Percentiles rank a stretch among this genome's conserved stretches.
Conservation (phyloP, 2,329 filamentous ascomycete species). For the Aspergillus tamarii region DNA sequence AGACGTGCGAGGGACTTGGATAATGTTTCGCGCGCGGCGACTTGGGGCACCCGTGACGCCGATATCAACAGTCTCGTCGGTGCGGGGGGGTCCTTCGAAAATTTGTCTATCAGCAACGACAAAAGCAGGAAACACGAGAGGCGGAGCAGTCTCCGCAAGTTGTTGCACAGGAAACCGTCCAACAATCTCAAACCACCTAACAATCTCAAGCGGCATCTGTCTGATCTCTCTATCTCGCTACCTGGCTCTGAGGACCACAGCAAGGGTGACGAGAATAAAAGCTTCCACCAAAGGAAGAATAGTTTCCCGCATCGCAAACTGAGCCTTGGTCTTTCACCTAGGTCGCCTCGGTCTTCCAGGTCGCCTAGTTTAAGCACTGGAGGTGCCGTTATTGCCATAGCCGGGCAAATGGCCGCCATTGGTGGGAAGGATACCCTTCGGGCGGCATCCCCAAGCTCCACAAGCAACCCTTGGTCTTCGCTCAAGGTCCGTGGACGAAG, state of each 20-base stretch:
- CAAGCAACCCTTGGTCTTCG: constrained; percentile 48
- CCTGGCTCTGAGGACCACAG: constrained; percentile 30
- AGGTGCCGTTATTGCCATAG: constrained; percentile 48
- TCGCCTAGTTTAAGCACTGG: constrained; percentile 46
- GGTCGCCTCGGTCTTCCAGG: constrained; percentile 29
- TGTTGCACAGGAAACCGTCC: constrained; percentile 47
- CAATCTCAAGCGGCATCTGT: constrained; percentile 49
- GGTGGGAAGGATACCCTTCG: constrained; percentile 62
- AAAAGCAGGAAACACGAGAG: constrained; percentile 47
- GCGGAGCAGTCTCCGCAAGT: constrained; percentile 51
- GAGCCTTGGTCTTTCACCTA: constrained; percentile 40
- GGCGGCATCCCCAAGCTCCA: constrained; percentile 44
- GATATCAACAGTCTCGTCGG: constrained; percentile 54
- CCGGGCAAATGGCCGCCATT: constrained; percentile 49
- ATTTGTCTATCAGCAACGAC: constrained; percentile 39
- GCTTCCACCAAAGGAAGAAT: constrained; percentile 32
- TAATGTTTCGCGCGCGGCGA: constrained; percentile 57
- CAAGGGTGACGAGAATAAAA: constrained; percentile 24
- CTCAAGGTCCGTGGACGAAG: constrained; percentile 57
- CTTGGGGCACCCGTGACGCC: constrained; percentile 57
- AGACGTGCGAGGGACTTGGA: constrained; percentile 56
- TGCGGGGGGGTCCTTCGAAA: constrained; percentile 48
- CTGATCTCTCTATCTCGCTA: constrained; percentile 34
- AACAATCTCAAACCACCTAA: constrained; percentile 39
- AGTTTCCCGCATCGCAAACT: constrained; percentile 40